Conservation (phyloP, 164 flowering plant species). For the Vitis rupestris region DNA sequence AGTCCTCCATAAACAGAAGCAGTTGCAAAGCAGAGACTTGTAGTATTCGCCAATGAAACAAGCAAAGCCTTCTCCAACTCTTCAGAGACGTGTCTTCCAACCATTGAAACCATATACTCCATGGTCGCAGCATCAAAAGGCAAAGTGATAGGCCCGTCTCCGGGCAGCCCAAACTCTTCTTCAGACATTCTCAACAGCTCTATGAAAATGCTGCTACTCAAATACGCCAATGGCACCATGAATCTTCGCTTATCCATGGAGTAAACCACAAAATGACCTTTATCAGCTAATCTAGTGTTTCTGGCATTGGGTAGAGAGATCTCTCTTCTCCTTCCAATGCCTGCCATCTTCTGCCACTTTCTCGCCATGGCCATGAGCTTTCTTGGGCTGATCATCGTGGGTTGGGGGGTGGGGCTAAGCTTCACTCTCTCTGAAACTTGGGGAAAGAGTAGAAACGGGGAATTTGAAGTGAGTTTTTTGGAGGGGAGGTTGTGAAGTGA, state of each 20-base stretch:
- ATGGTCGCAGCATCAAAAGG: slow-evolving; percentile 21
- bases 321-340: slow-evolving; percentile 10
- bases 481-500: too few relatives aligned
- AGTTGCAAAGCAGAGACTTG: not conserved
- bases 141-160: slow-evolving; percentile 15
- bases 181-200: slow-evolving; percentile 31
- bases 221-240: slow-evolving; percentile 24
- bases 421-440: too few relatives aligned
- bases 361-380: slow-evolving; percentile 19
- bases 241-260: slow-evolving; percentile 14
- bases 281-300: not conserved
- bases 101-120: slow-evolving; percentile 17
- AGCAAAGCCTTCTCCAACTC: slow-evolving; percentile 22
- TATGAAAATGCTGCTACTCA: slow-evolving; percentile 19
- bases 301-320: not conserved
- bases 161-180: too few relatives aligned
- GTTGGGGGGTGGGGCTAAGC: not conserved
- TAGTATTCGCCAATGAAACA: slow-evolving; percentile 7
- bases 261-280: slow-evolving; percentile 23
- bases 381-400: slow-evolving; percentile 20
- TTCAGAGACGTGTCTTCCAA: not conserved
- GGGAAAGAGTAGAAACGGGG: too few relatives aligned
- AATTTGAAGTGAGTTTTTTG: too few relatives aligned
- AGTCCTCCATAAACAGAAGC: not conserved
- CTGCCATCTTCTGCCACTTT: slow-evolving; percentile 28